phyloP scores from a whole-genome alignment of 2,329 filamentous ascomycete genomes.

The Exophiala dermatitidis region DNA sequence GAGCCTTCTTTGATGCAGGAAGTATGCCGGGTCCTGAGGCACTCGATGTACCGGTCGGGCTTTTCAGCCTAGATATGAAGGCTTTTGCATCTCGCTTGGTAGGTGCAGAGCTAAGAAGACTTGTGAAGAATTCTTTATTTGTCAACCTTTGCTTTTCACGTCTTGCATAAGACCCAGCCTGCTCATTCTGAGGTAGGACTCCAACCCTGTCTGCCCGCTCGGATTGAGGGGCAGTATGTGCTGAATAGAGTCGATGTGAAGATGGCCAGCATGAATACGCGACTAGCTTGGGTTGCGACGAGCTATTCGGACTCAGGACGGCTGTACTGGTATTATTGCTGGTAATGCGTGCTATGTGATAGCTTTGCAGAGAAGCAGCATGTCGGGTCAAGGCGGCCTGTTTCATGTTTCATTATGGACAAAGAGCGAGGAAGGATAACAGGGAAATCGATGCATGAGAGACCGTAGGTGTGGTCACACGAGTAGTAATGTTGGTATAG shows the following conservation, averaged over 20 bases:
- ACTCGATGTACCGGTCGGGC: slow-evolving; percentile 27
- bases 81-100: slow-evolving; percentile 89
- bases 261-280: not conserved
- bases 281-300: not conserved
- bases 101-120: slow-evolving; percentile 77
- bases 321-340: slow-evolving; percentile 28
- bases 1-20: slow-evolving; percentile 23
- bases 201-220: slow-evolving; percentile 9
- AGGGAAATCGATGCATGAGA: slow-evolving; percentile 2
- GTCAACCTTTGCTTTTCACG: slow-evolving; percentile 40
- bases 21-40: slow-evolving; percentile 21
- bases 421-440: not conserved
- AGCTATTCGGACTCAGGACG: slow-evolving; percentile 15
- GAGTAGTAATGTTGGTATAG: not conserved
- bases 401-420: slow-evolving; percentile 31
- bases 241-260: slow-evolving; percentile 15
- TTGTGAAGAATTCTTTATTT: slow-evolving; percentile 73
- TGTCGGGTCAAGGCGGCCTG: slow-evolving; percentile 31
- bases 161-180: slow-evolving; percentile 28
- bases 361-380: slow-evolving; percentile 14
- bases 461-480: not conserved
- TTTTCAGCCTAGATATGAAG: slow-evolving; percentile 79
- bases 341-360: slow-evolving; percentile 28
- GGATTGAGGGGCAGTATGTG: slow-evolving; percentile 18
- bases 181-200: not conserved